phyloP scores from a whole-genome alignment of 225 moss, liverwort and hornwort species.

The Neckera pumila region DNA sequence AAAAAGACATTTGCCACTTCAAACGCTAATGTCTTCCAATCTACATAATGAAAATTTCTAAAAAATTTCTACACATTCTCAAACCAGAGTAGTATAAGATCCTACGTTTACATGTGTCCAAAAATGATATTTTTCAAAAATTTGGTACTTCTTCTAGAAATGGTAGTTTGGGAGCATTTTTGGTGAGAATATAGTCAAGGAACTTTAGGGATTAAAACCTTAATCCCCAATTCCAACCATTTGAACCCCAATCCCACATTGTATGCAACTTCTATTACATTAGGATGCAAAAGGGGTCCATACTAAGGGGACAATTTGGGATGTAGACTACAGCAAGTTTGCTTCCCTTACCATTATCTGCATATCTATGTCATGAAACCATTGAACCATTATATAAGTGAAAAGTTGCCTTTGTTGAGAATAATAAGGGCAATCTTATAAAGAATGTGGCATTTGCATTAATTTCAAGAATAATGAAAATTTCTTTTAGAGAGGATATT shows the following conservation, averaged over 20 bases:
- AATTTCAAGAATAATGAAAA: background rate
- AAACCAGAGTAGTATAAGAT: no score
- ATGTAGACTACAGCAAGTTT: accelerated
- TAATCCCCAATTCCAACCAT: background rate
- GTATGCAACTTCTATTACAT: background rate
- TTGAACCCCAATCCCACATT: accelerated
- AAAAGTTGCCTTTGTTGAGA: accelerated
- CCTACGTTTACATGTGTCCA: no score
- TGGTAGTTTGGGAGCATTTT: no score
- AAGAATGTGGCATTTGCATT: no score
- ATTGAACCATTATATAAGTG: background rate
- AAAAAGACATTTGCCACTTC: no score
- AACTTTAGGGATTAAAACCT: no score
- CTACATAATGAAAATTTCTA: no score
- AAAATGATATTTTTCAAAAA: no score
- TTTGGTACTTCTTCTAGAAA: no score
- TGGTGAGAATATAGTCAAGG: no score
- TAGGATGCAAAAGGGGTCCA: background rate
- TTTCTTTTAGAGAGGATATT: background rate
- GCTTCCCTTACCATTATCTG: background rate
- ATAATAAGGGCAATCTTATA: background rate
- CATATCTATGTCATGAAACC: background rate
- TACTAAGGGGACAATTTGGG: accelerated
- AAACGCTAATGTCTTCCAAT: no score
- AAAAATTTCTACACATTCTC: no score